Evolutionary conservation across 176 grass and related monocot species (phyloP).

Genomic region (Dactylis glomerata): DNA sequence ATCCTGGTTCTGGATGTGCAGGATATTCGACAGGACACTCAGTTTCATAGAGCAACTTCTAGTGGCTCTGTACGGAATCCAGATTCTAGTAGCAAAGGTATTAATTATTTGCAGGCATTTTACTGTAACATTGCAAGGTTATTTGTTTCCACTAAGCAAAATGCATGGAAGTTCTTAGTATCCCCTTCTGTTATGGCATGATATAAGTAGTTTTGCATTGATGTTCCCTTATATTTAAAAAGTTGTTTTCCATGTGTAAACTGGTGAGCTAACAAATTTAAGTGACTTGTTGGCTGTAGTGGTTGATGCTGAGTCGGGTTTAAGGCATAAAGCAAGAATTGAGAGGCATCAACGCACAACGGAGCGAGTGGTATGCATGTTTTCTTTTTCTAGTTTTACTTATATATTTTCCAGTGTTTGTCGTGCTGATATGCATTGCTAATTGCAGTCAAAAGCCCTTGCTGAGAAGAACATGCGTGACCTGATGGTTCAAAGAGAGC

Average conservation of each 20-base stretch:
- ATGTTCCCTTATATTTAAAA: neutral
- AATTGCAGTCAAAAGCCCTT: conserved; percentile 79
- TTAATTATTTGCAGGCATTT: conserved; percentile 19
- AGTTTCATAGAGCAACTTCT: conserved; percentile 64
- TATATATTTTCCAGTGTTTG: neutral
- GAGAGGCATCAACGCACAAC: conserved; percentile 87
- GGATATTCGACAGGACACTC: conserved; percentile 53
- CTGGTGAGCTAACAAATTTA: neutral
- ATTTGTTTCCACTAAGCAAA: neutral
- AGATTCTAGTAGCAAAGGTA: conserved; percentile 51
- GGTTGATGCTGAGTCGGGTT: conserved; percentile 61
- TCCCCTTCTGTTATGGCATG: neutral
- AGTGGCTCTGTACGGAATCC: conserved; percentile 31
- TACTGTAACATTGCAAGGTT: neutral
- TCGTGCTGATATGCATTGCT: conserved; percentile 1
- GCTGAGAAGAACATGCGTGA: conserved; percentile 88
- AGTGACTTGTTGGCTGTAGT: conserved; percentile 26
- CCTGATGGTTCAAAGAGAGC: conserved; percentile 87
- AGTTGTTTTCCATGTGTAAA: neutral
- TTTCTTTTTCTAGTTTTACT: neutral
- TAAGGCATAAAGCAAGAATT: conserved; percentile 90
- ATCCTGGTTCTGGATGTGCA: conserved; percentile 23
- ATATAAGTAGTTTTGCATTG: neutral
- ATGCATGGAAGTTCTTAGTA: conserved; percentile 1
- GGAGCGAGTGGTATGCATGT: conserved; percentile 73